phyloP scores from a whole-genome alignment of 768 basidiomycete genomes.

The Gymnopilus dilepis region DNA sequence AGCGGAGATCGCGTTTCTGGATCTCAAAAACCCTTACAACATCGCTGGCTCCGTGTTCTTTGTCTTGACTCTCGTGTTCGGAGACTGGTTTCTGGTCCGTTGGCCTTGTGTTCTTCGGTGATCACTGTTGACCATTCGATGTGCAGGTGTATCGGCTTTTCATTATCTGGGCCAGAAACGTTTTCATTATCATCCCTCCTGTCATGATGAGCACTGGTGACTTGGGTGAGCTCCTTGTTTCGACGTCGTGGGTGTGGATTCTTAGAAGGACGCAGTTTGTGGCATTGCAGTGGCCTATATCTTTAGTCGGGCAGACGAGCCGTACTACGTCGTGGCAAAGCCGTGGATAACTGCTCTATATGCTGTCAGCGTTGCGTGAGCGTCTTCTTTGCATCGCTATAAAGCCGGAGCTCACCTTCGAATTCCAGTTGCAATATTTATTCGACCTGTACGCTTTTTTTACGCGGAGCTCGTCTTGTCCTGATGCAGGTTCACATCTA shows the following conservation, averaged over 20 bases:
- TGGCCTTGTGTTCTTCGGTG: neutral
- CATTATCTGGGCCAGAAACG: neutral
- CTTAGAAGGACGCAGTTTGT: neutral
- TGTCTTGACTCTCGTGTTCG: neutral
- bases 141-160: neutral
- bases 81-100: conserved; percentile 4
- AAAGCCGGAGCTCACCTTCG: too few relatives aligned
- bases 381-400: neutral
- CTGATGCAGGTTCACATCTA: neutral
- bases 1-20: neutral
- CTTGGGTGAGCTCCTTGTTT: neutral
- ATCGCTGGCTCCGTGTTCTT: conserved; percentile 2
- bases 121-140: too few relatives aligned
- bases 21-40: neutral
- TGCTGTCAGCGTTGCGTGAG: neutral
- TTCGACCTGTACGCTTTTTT: neutral
- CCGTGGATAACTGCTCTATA: neutral
- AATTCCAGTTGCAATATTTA: neutral
- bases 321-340: neutral
- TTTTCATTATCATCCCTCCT: neutral
- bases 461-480: neutral
- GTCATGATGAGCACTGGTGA: neutral
- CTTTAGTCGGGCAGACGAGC: neutral
- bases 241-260: neutral
- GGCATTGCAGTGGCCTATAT: neutral